A percentile compares a stretch with the other conserved stretches of the same genome.
Conservation (phyloP, 305 asterid genomes). For the Solanum aculeatissimum region DNA sequence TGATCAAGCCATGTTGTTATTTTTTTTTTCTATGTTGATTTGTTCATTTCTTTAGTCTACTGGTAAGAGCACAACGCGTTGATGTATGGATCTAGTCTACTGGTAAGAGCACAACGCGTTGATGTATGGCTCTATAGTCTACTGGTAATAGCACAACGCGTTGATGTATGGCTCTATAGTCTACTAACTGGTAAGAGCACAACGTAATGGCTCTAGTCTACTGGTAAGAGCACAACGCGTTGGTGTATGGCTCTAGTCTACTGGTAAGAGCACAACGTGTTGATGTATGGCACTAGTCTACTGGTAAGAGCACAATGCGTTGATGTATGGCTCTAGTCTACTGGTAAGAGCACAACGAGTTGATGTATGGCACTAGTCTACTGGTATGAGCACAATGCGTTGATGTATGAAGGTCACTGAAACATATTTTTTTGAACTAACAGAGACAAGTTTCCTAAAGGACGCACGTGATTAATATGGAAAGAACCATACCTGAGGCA, state of each 20-base stretch:
- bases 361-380: not conserved
- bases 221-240: not conserved
- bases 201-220: too few relatives aligned
- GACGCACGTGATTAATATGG: too few relatives aligned
- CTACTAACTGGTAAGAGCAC: too few relatives aligned
- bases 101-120: too few relatives aligned
- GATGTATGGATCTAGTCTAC: too few relatives aligned
- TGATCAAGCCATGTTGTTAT: not conserved
- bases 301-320: too few relatives aligned
- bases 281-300: too few relatives aligned
- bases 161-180: too few relatives aligned
- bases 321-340: not conserved
- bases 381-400: not conserved
- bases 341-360: not conserved
- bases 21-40: not conserved
- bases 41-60: not conserved
- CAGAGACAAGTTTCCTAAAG: not conserved
- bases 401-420: not conserved
- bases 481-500: constrained; percentile 3
- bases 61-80: not conserved
- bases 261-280: too few relatives aligned
- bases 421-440: not conserved
- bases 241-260: too few relatives aligned
- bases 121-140: not conserved
- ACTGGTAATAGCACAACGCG: not conserved